phyloP scores from a whole-genome alignment of 148 eudicot genomes.

The Chenopodium quinoa region DNA sequence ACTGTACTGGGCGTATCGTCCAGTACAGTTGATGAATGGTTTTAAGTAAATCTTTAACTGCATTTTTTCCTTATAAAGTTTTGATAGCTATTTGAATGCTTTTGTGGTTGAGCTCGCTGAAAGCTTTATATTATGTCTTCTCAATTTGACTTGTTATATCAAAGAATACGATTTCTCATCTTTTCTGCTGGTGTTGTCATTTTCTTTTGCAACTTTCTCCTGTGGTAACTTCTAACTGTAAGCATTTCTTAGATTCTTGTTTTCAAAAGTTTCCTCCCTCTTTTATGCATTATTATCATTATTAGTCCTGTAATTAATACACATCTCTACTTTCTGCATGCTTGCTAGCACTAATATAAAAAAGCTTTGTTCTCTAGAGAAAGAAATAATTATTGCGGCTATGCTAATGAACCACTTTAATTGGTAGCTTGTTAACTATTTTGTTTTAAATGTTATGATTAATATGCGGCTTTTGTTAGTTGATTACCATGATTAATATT shows the following conservation, averaged over 20 bases:
- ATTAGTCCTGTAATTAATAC: slow-evolving; percentile 14
- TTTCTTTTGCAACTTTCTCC: slow-evolving; percentile 9
- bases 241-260: slow-evolving; percentile 6
- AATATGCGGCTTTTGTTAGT: slow-evolving; percentile 13
- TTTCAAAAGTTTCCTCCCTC: slow-evolving; percentile 1
- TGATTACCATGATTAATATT: slow-evolving; percentile 24
- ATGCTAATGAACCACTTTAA: slow-evolving; percentile 3
- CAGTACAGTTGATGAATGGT: not conserved
- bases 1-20: not conserved
- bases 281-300: slow-evolving; percentile 9
- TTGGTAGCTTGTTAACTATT: slow-evolving; percentile 12
- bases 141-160: not conserved
- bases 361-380: slow-evolving; percentile 8
- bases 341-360: slow-evolving; percentile 20
- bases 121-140: slow-evolving; percentile 16
- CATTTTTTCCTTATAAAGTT: slow-evolving; percentile 2
- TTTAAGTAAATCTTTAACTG: not conserved
- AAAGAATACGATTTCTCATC: slow-evolving; percentile 15
- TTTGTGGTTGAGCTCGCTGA: not conserved
- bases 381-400: slow-evolving; percentile 24
- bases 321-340: slow-evolving; percentile 24
- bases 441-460: slow-evolving; percentile 12
- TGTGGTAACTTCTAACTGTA: slow-evolving; percentile 8
- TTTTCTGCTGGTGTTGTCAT: not conserved
- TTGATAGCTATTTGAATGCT: not conserved